These are phyloP conservation scores for Cercospora nicotianae DNA, from an alignment of 2,329 filamentous ascomycete genomes.

Conservation along the genomic window DNA sequence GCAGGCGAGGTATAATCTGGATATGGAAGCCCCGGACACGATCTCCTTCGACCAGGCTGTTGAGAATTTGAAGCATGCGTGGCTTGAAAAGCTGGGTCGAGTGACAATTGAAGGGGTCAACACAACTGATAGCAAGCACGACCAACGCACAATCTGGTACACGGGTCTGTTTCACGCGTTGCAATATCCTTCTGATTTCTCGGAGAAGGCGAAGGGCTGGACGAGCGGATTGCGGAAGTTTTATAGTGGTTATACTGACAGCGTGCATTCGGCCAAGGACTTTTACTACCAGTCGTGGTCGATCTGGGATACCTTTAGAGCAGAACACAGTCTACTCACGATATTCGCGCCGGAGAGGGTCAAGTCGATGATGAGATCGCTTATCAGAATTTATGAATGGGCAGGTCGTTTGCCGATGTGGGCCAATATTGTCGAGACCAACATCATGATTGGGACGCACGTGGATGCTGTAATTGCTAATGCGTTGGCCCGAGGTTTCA, in stretches of 20 bases:
- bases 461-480: slow-evolving; percentile 53
- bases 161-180: slow-evolving; percentile 50
- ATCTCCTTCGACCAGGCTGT: slow-evolving; percentile 44
- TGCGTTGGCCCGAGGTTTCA: slow-evolving; percentile 47
- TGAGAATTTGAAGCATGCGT: slow-evolving; percentile 44
- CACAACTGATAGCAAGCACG: slow-evolving; percentile 43
- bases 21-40: slow-evolving; percentile 45
- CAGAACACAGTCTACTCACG: slow-evolving; percentile 50
- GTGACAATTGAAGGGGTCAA: slow-evolving; percentile 49
- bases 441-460: slow-evolving; percentile 55
- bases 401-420: slow-evolving; percentile 51
- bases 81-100: slow-evolving; percentile 50
- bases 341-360: slow-evolving; percentile 51
- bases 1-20: slow-evolving; percentile 49
- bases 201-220: slow-evolving; percentile 42
- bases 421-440: slow-evolving; percentile 53
- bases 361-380: slow-evolving; percentile 50
- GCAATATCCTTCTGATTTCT: slow-evolving; percentile 52
- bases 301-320: slow-evolving; percentile 54
- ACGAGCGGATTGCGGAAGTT: slow-evolving; percentile 36
- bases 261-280: slow-evolving; percentile 44
- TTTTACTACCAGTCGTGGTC: slow-evolving; percentile 55
- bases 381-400: slow-evolving; percentile 51
- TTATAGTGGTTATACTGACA: slow-evolving; percentile 53
- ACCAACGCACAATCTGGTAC: slow-evolving; percentile 50